Percentiles rank a stretch among this genome's conserved stretches.
phyloP scores from a whole-genome alignment of 2,329 filamentous ascomycete genomes.

The Ceratocystis destructans region DNA sequence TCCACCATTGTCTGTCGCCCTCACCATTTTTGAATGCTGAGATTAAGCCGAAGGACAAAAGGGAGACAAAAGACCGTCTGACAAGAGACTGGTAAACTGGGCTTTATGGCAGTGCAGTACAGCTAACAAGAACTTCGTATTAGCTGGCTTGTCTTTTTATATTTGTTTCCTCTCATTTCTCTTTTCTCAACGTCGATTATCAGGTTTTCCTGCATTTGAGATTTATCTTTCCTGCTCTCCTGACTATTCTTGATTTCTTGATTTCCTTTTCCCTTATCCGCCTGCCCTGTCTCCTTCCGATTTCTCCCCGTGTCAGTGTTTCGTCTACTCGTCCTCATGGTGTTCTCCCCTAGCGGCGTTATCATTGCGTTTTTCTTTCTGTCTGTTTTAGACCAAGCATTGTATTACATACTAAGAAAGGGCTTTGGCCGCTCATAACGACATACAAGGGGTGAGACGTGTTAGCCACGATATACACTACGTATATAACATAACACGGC shows the following conservation, averaged over 20 bases:
- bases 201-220: background rate
- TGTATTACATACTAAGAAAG: conserved; percentile 2
- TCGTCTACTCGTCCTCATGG: background rate
- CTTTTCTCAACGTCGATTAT: background rate
- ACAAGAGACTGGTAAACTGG: background rate
- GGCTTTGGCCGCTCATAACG: background rate
- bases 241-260: background rate
- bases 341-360: background rate
- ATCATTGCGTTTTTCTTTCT: background rate
- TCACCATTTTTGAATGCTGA: background rate
- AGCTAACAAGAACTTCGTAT: background rate
- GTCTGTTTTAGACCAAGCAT: conserved; percentile 7
- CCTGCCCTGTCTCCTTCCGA: background rate
- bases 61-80: background rate
- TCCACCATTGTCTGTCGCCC: too few relatives aligned
- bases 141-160: background rate
- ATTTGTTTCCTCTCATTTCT: background rate
- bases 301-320: background rate
- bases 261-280: background rate
- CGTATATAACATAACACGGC: too few relatives aligned
- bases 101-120: background rate
- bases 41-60: background rate
- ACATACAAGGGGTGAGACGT: too few relatives aligned
- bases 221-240: background rate
- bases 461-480: too few relatives aligned